A percentile compares a stretch with the other conserved stretches of the same genome.
phyloP scores from a whole-genome alignment of 2,329 filamentous ascomycete genomes.

The Hirsutella minnesotensis region DNA sequence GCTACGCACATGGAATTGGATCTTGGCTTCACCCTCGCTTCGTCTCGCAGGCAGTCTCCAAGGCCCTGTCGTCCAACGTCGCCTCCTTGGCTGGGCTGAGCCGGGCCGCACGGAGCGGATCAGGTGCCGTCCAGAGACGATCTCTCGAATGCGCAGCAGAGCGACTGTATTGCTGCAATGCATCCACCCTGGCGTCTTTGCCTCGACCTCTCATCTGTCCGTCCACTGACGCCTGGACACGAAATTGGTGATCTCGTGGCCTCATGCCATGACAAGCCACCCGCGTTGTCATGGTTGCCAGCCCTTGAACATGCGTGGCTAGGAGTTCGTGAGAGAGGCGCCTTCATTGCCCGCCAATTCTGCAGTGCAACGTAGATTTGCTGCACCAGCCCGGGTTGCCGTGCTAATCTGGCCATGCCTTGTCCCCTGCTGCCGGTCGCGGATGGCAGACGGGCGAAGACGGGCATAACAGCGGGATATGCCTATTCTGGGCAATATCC shows the following conservation, averaged over 20 bases:
- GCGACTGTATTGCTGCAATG: neutral
- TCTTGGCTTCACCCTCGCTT: no score
- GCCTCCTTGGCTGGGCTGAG: no score
- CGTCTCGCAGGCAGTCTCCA: no score
- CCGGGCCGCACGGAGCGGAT: no score
- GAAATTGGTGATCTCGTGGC: neutral
- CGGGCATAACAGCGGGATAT: neutral
- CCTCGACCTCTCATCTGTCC: no score
- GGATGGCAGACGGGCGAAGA: neutral
- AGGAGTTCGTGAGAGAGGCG: neutral
- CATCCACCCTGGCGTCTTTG: neutral
- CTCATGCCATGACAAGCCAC: neutral
- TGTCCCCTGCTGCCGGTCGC: neutral
- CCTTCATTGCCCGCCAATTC: neutral
- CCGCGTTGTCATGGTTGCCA: neutral
- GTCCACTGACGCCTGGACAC: neutral
- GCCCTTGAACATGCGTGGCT: neutral
- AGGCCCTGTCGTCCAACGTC: no score
- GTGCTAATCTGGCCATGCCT: neutral
- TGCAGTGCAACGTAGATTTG: neutral
- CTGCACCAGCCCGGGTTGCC: neutral
- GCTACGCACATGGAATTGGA: no score
- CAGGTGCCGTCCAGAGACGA: neutral
- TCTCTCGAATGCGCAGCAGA: neutral
- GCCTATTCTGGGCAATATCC: neutral